Evolutionary conservation across 129 eudicot species (phyloP), one percentile per base, ranked within the genome.

Genomic region (Erigeron canadensis): DNA sequence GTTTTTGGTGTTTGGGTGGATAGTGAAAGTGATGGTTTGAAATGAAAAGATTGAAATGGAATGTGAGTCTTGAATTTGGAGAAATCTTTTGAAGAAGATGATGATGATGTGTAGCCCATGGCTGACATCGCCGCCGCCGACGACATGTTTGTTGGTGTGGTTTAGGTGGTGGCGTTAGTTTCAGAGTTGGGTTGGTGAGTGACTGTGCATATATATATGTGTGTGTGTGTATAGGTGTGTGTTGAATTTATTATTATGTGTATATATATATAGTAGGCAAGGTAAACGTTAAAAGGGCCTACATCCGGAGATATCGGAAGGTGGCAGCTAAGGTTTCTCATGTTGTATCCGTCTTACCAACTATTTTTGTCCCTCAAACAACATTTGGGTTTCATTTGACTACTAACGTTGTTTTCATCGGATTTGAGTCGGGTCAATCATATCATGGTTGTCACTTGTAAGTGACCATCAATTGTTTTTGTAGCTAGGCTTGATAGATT

Each of bases 81-180:
- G 40, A n/a, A 63, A 43, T 54, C 21, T 18, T 34, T 15, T 16
- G 86, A 78, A 37, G 77, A 53, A 6, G 58, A 53, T 15, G 77
- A 28, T 28, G 34, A 28, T 28, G 34, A 69, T 12, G 80, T 70
- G 78, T 39, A 69, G 4, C 69, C 57, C 75, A 65, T 66, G 43
- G 81, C 59, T 10, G 86, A 63, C 73, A 74, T 70, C 56, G 77
- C 69, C 74, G 84, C 79, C 77, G 86, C 71, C 38, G 77, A 28
- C 38, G 77, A 28, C 77, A 78, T 73, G 75, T 73, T 60, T 43
- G 65, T 12, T 59, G 43, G 8, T 10, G 15, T 67, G 77, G 67
- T 63, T 62, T 74, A 43, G 10, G 15, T 10, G 23, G 41, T 45
- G 70, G 77, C 84, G 84, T 70, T 75, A 71, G 28, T 75, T 64